These are phyloP conservation scores for Auricularia cornea DNA, from an alignment of 768 basidiomycete species.

Conservation along the genomic window DNA sequence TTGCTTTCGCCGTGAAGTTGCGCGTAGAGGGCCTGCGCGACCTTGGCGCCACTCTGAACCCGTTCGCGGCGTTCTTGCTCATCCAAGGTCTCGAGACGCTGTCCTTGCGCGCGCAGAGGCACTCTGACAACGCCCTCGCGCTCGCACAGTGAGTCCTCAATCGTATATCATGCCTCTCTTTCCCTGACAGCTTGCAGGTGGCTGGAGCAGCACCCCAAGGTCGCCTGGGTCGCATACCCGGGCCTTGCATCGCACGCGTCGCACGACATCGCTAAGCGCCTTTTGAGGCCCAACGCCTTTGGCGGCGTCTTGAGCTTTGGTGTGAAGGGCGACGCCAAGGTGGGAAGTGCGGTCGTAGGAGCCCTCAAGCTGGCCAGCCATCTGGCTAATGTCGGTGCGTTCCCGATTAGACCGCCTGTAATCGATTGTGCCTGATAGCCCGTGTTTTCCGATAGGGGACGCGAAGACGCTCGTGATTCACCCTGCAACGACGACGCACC, in stretches of 20 bases:
- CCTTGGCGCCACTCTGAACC: conserved; percentile 55
- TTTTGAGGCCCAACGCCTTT: conserved; percentile 46
- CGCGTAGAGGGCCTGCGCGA: conserved; percentile 59
- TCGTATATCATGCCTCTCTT: background rate
- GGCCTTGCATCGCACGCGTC: conserved; percentile 58
- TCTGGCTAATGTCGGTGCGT: conserved; percentile 51
- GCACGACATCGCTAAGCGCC: conserved; percentile 47
- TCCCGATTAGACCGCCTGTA: background rate
- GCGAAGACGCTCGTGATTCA: conserved; percentile 76
- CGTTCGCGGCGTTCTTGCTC: conserved; percentile 66
- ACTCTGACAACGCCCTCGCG: conserved; percentile 59
- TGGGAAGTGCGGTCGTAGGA: conserved; percentile 59
- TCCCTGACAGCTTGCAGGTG: conserved; percentile 20
- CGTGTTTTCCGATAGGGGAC: conserved; percentile 15
- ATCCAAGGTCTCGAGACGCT: conserved; percentile 77
- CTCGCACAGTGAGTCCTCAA: conserved; percentile 36
- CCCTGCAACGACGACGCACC: conserved; percentile 70
- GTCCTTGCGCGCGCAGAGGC: conserved; percentile 60
- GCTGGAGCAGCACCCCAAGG: conserved; percentile 54
- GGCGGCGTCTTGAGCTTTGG: conserved; percentile 79
- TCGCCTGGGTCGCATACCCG: conserved; percentile 73
- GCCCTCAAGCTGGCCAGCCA: conserved; percentile 60
- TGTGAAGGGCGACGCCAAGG: conserved; percentile 43
- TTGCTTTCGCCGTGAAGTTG: conserved; percentile 60
- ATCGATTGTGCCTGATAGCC: background rate